Evolutionary conservation across 805 yeast genomes (phyloP).

Genomic region (Barnettozyma californica): DNA sequence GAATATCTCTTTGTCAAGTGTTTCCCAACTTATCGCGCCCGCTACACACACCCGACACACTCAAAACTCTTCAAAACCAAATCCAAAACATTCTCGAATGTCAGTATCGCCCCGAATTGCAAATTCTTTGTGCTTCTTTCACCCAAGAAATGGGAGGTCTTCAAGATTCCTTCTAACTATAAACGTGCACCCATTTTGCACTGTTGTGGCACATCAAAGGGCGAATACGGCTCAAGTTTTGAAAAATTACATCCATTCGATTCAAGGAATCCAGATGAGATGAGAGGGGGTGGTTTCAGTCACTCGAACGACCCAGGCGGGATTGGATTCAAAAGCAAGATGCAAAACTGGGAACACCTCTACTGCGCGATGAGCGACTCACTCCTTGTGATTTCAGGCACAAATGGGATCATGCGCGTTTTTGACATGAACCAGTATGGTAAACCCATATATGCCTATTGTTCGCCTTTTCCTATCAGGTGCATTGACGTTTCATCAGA

Average conservation of each 20-base stretch:
- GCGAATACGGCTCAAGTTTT: constrained; percentile 56
- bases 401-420: constrained; percentile 65
- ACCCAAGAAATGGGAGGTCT: constrained; percentile 72
- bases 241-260: constrained; percentile 31
- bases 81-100: constrained; percentile 45
- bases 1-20: constrained; percentile 71
- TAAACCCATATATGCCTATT: constrained; percentile 59
- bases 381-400: constrained; percentile 60
- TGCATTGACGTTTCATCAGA: constrained; percentile 68
- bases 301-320: constrained; percentile 9
- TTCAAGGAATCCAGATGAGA: constrained; percentile 10
- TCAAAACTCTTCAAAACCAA: constrained; percentile 42
- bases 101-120: constrained; percentile 61
- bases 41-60: constrained; percentile 49
- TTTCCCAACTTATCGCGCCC: constrained; percentile 74
- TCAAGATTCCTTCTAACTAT: constrained; percentile 38
- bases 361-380: constrained; percentile 53
- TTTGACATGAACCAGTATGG: constrained; percentile 55
- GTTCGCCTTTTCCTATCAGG: constrained; percentile 69
- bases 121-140: constrained; percentile 60
- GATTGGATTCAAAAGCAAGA: constrained; percentile 20
- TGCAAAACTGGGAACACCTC: constrained; percentile 54
- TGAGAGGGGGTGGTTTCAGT: constrained; percentile 15
- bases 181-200: constrained; percentile 47
- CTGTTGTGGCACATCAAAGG: constrained; percentile 65